Evolutionary conservation across 495 filamentous ascomycete species (phyloP), one percentile per base, ranked within the genome.

Genomic region (Neurospora sublineolata): DNA sequence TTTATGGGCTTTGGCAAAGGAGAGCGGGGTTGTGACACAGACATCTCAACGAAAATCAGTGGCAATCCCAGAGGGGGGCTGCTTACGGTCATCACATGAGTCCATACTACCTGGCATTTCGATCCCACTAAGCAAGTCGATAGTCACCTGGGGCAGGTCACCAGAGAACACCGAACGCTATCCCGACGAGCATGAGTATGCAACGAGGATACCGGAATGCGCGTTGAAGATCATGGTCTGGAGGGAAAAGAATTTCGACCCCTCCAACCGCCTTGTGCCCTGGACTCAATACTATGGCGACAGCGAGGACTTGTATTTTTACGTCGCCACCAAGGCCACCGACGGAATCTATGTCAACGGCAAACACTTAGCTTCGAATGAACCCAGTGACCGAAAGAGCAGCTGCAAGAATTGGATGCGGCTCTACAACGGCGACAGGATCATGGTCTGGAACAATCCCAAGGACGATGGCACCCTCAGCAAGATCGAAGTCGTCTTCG

Each of bases 141-240:
- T 91, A 79, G 88, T 89, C 0, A 90, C 89, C 3, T 97, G 91
- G 89, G 94, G 94, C 39, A 89, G 94, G 18, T 85, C 87, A 0
- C 78, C 75, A 0, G 77, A 79, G 20, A 92, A 90, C 69, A 92
- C 88, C 16, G 78, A 90, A 69, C 80, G 87, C 37, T 90, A 93
- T 75, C 78, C 86, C 2, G 76, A 79, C 68, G 91, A 97, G 72
- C 86, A 9, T 44, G 41, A 44, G 72, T 85, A 9, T 44, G 41
- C n/a, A 44, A 44, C 82, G 5, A 89, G 88, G 27, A 88, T 97
- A 38, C 92, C 94, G 6, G 93, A 93, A 75, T 88, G 88, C 70
- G 93, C 90, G n/a, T 86, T 96, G 74, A 89, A 90, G 73, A 84
- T 97, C 69, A 83, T 89, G 18, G 88, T 94, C 74, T 93, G 89